Evolutionary conservation across 179 eudicot genomes (phyloP), one percentile per base, ranked within the genome.

Genomic region (Silene vulgaris): DNA sequence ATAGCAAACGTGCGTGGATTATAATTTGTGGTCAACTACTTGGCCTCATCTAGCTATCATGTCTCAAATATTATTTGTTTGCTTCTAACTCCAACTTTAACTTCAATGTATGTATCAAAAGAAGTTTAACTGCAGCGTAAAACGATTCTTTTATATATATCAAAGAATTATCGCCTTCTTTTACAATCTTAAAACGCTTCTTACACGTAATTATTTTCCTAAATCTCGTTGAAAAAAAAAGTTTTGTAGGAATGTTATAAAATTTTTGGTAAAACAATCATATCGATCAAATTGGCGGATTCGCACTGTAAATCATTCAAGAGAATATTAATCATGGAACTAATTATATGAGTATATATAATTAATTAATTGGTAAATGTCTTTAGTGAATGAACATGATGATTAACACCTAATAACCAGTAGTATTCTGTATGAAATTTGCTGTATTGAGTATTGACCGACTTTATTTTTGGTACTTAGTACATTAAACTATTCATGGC

Each of bases 381-480:
- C 7, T 19, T 68, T 68, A 7, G 28, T 68, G 72, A 68, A 17
- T 68, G 72, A 68, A 17, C 72, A 68, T 68, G 29, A 68, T 68
- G 23, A 37, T 37, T 37, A 35, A 32, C 50, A 66, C 21, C 70
- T 66, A 66, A 64, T 64, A 21, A 3, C 1, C 35, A 66, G 6
- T 16, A n/a, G n/a, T 30, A 0, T 37, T 37, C 9, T 37, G 16
- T 64, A 4, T 32, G 0, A 30, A 66, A 16, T 32, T 16, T 0
- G 70, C 48, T 66, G 4, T 30, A 66, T 3, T 30, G 35, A 35
- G 4, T 30, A 66, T 3, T 30, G 35, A 35, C 37, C 16, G 9
- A 32, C 45, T 35, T 66, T 16, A 5, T 3, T 13, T 14, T 26
- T 0, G n/a, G n/a, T 0, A 8, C 4, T 23, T 23, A 23, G 26